Evolutionary conservation across 805 yeast genomes (phyloP), one percentile per base, ranked within the genome.

Genomic region (Lipomyces lipofer): DNA sequence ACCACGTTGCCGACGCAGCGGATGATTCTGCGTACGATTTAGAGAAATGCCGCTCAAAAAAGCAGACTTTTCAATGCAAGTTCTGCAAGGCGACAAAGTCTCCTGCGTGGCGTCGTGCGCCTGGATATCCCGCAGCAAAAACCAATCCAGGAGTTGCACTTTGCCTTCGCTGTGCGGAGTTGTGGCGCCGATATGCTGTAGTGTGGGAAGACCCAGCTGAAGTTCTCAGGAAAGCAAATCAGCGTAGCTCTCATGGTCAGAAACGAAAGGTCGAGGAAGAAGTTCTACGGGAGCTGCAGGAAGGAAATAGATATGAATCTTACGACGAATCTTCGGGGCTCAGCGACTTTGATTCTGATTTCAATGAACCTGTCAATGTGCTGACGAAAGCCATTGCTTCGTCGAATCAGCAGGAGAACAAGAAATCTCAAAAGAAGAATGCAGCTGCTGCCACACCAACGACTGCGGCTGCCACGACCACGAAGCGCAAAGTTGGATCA

Each of bases 101-200:
- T 0, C 64, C 70, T 1, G 81, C 77, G 49, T 88, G 96, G 96
- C 81, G 78, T 59, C 74, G 86, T 49, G 79, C 84, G 0, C 85
- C 94, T 0, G 94, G 92, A 0, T 77, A 75, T 27, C 72, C 75
- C 1, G 69, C 69, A 3, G 74, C 75, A 10, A 68, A 71, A 3
- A 71, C 63, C 0, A 62, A 66, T 8, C 66, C 71, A 4, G 64
- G 72, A 1, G 71, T 82, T 13, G 97, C 90, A 0, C 72, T 92
- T 12, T 92, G 99, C 68, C 71, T 78, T 27, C 75, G 98, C 50
- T 92, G 99, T 73, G 96, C 97, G 0, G 77, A 86, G 54, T 66
- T 94, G 27, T 92, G 98, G 98, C 78, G 96, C 68, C 73, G 95
- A 36, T 92, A 92, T 69, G 97, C 90, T 0, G 83, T 88, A 0